Evolutionary conservation across 257 asterid genomes (phyloP).

Genomic region (Prunella vulgaris): DNA sequence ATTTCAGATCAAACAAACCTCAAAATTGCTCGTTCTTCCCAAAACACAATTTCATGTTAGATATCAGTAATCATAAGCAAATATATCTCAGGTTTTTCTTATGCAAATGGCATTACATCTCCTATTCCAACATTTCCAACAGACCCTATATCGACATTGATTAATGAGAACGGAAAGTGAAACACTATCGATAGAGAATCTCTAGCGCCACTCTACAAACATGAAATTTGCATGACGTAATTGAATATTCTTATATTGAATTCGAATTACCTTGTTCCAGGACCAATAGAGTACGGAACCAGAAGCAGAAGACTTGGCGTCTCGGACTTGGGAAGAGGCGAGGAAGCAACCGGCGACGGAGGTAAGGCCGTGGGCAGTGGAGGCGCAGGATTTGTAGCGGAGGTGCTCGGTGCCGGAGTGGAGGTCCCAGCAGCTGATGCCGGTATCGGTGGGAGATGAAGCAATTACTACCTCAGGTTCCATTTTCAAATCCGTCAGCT

Average conservation of each 20-base stretch:
- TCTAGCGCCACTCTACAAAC: background rate
- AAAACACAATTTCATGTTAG: background rate
- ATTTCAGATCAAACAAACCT: constrained; percentile 2
- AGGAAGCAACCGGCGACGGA: constrained; percentile 66
- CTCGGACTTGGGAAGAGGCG: constrained; percentile 79
- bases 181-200: background rate
- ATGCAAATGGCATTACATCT: background rate
- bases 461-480: constrained; percentile 66
- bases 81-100: background rate
- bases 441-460: constrained; percentile 83
- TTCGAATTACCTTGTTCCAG: constrained; percentile 67
- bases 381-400: constrained; percentile 65
- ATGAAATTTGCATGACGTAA: background rate
- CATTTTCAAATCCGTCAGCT: constrained; percentile 19
- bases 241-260: background rate
- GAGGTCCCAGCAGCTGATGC: constrained; percentile 89
- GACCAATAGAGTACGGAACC: constrained; percentile 80
- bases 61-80: background rate
- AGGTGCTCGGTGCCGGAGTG: constrained; percentile 64
- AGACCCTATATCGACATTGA: background rate
- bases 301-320: constrained; percentile 52
- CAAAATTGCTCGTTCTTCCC: background rate
- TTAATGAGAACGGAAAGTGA: background rate
- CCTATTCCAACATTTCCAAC: background rate
- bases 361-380: constrained; percentile 73